Conservation (phyloP, 1,139 yeast species). For the Yamadazyma songkhlaensis region DNA sequence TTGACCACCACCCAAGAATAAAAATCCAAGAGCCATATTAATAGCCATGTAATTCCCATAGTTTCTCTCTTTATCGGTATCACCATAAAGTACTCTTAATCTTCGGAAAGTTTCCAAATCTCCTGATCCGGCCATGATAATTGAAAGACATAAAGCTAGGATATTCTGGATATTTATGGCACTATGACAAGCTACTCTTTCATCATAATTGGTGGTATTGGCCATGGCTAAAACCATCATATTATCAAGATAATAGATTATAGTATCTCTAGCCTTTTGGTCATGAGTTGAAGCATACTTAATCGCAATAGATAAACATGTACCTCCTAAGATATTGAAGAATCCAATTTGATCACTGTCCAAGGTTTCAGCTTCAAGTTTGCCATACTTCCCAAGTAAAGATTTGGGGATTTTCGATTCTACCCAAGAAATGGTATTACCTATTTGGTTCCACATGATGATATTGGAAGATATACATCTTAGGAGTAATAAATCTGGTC, state of each 20-base stretch:
- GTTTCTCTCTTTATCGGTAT: constrained; percentile 43
- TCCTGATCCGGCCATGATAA: constrained; percentile 90
- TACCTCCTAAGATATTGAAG: constrained; percentile 72
- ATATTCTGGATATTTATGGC: constrained; percentile 59
- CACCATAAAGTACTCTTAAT: constrained; percentile 65
- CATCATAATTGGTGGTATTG: constrained; percentile 54
- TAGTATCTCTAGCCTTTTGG: constrained; percentile 49
- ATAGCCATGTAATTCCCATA: constrained; percentile 79
- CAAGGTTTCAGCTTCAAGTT: constrained; percentile 23
- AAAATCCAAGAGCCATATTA: constrained; percentile 80
- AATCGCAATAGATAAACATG: constrained; percentile 71
- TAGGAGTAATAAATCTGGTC: constrained; percentile 77
- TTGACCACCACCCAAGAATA: constrained; percentile 92
- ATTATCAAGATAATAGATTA: constrained; percentile 62
- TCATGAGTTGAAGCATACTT: constrained; percentile 73
- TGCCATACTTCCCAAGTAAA: constrained; percentile 28
- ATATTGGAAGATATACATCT: constrained; percentile 67
- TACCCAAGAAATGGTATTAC: constrained; percentile 58
- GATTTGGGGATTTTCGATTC: constrained; percentile 50
- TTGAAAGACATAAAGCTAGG: constrained; percentile 60
- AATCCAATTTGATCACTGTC: constrained; percentile 66
- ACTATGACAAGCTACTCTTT: constrained; percentile 54
- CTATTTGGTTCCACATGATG: constrained; percentile 76
- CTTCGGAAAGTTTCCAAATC: constrained; percentile 77
- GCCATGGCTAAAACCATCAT: constrained; percentile 53